Evolutionary conservation across 306 rosid species (phyloP), one percentile per base, ranked within the genome.

Genomic region (Mimosa pudica): DNA sequence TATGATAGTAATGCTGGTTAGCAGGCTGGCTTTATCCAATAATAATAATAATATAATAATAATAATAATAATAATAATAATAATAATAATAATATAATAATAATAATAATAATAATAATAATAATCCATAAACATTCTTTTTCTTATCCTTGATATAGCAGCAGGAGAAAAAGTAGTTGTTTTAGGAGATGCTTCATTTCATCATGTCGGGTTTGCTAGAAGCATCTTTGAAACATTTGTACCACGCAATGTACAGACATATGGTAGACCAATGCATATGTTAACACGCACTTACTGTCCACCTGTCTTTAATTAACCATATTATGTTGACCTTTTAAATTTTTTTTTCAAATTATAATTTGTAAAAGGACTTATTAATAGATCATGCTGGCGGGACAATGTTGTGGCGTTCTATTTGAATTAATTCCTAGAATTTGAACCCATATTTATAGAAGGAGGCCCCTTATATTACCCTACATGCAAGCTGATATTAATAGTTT

Each of bases 171-270:
- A 20, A 6, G 12, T 9, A 58, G 8, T 51, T 4, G 9, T 57
- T 7, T 57, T 6, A n/a, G 11, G 5, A 44, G 14, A 44, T 68
- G 52, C 51, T 77, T 74, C 72, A 80, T 85, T 82, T 85, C 80
- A 83, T 85, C 80, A 83, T 85, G 90, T 85, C 80, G 77, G 80
- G 54, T 55, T 24, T 58, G 66, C 67, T 3, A 52, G 77, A 82
- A 77, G 82, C 90, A 87, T 76, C 55, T 78, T 78, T 81, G 68
- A 70, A 61, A 61, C 66, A 30, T 61, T 30, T 51, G 41, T 30
- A 24, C 13, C 35, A 10, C 38, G 4, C 38, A 24, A 30, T 9
- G 4, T 11, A 1, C 7, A 62, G 67, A 62, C 67, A 30, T 30
- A 10, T 4, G 35, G 38, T 11, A 30, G 67, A 32, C 42, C 51